Percentiles rank a stretch among this genome's conserved stretches.
These are phyloP conservation scores for Pseudogymnoascus destructans DNA, from an alignment of 2,329 filamentous ascomycete species.

Conservation along the genomic window DNA sequence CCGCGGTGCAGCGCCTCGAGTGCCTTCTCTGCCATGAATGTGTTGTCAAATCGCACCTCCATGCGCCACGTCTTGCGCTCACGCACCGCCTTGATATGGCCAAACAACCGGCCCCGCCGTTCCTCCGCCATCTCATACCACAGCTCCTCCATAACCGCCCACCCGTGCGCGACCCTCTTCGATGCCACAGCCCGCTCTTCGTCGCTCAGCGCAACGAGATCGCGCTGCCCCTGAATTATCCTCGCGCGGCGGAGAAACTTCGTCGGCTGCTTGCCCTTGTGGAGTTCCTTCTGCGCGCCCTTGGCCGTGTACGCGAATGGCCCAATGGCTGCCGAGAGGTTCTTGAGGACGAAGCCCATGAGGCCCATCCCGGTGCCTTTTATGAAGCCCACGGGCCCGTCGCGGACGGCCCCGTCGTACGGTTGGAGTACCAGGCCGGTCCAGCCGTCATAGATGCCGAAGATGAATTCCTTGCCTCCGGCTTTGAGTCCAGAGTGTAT, in stretches of 20 bases:
- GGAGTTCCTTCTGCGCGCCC: constrained; percentile 46
- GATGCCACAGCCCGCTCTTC: constrained; percentile 24
- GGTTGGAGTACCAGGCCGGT: constrained; percentile 50
- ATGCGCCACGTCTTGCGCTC: constrained; percentile 32
- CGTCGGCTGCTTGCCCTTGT: constrained; percentile 39
- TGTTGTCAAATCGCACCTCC: constrained; percentile 33
- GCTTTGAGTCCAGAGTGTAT: constrained; percentile 50
- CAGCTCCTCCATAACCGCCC: constrained; percentile 31
- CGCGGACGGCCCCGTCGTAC: constrained; percentile 40
- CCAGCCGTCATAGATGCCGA: constrained; percentile 52
- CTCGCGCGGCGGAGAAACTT: constrained; percentile 42
- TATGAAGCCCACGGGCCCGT: constrained; percentile 39
- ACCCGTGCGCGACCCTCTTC: constrained; percentile 30
- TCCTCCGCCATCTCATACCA: constrained; percentile 30
- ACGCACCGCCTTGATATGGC: constrained; percentile 27
- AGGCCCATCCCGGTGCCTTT: constrained; percentile 47
- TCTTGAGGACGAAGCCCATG: constrained; percentile 51
- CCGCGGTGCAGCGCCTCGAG: constrained; percentile 31
- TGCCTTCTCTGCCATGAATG: constrained; percentile 33
- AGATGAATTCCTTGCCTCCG: constrained; percentile 46
- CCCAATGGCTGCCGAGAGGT: constrained; percentile 46
- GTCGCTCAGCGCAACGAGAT: constrained; percentile 27
- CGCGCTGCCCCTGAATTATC: constrained; percentile 44
- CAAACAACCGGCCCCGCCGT: constrained; percentile 15
- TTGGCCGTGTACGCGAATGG: constrained; percentile 51